Percentiles rank a stretch among this genome's conserved stretches.
Conservation (phyloP, 2,329 filamentous ascomycete species). For the Aspergillus bombycis region DNA sequence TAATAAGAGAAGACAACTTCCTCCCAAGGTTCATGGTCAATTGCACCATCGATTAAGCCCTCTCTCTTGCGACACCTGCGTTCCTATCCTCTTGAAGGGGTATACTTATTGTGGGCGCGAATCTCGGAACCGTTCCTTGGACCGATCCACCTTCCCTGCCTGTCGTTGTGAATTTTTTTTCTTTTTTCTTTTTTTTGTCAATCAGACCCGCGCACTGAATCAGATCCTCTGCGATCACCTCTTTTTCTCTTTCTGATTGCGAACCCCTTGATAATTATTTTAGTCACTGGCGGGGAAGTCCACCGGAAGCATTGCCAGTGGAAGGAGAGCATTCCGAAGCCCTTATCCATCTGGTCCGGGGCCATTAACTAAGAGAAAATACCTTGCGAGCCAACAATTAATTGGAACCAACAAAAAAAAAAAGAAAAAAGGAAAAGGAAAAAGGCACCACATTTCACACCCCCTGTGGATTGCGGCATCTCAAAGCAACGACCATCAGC, state of each 20-base stretch:
- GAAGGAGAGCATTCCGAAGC: not conserved
- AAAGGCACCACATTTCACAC: not conserved
- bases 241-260: not conserved
- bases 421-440: not conserved
- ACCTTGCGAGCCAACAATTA: conserved; percentile 10
- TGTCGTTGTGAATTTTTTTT: conserved; percentile 4
- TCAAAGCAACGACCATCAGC: not conserved
- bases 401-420: not conserved
- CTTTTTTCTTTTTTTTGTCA: conserved; percentile 1
- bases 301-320: conserved; percentile 2
- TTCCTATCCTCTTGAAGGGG: too few relatives aligned
- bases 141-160: conserved; percentile 12
- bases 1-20: not conserved
- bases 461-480: not conserved
- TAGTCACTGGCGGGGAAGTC: conserved; percentile 1
- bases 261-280: not conserved
- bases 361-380: conserved; percentile 5
- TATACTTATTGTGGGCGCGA: conserved; percentile 16
- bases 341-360: conserved; percentile 2
- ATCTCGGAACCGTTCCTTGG: conserved; percentile 26
- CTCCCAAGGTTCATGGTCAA: not conserved
- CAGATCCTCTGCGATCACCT: not conserved
- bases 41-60: not conserved
- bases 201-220: not conserved
- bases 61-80: not conserved